Conservation (phyloP, 306 rosid genomes). For the Rosa chinensis region DNA sequence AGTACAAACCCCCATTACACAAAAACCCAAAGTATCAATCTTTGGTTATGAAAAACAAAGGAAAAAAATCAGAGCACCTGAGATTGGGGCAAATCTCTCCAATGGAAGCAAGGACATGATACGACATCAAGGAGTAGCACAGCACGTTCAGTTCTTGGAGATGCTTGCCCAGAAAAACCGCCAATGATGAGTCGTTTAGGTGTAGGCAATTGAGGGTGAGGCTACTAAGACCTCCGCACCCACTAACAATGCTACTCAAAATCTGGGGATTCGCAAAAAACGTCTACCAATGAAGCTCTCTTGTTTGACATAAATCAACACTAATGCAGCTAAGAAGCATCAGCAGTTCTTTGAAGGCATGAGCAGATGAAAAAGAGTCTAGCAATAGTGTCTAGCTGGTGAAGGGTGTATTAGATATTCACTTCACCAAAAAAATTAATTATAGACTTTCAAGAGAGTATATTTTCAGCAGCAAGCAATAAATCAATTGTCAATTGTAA, state of each 20-base stretch:
- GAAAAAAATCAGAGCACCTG: slow-evolving; percentile 13
- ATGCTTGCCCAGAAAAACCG: slow-evolving; percentile 7
- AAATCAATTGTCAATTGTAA: no score
- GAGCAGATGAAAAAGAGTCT: no score
- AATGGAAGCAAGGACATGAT: slow-evolving; percentile 16
- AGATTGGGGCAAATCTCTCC: slow-evolving; percentile 28
- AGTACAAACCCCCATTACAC: neutral
- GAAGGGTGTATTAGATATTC: no score
- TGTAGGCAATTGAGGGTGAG: slow-evolving; percentile 31
- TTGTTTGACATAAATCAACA: no score
- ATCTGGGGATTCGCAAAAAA: slow-evolving; percentile 17
- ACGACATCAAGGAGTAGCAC: slow-evolving; percentile 27
- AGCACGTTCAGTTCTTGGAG: slow-evolving; percentile 34
- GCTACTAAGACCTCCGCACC: slow-evolving; percentile 18
- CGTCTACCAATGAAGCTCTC: neutral
- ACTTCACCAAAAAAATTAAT: no score
- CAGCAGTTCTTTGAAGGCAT: no score
- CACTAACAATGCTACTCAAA: slow-evolving; percentile 12
- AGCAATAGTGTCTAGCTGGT: no score
- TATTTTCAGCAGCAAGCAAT: no score
- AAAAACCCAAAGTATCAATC: neutral
- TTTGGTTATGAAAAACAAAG: neutral
- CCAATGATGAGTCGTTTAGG: slow-evolving; percentile 23
- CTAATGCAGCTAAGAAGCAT: no score
- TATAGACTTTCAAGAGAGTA: no score